Base-by-base conservation (phyloP, 1,284 basidiomycete genomes). In the Schizopora paradoxa region DNA sequence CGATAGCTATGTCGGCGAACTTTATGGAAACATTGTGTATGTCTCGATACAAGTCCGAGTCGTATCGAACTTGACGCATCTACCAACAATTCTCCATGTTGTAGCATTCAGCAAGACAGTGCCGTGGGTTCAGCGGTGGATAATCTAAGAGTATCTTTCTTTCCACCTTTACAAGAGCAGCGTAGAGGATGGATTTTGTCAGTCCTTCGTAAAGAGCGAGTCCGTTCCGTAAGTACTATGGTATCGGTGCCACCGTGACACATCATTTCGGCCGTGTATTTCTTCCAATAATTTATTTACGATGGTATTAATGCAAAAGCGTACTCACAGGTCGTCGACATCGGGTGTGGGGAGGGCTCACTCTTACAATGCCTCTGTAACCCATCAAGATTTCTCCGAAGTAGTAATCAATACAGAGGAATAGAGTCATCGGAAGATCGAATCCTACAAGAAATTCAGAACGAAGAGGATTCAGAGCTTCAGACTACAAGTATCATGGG, bases 341-440 rank as follows among this genome's bases (percentile, higher is more conserved):
- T 89, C 19, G 88, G 88, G 4, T 91, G 88, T 54, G 88, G 87
- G 29, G 78, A 86, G 64, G 88, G 88, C 19, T 69, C 79, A 36
- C 70, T 91, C 6, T 72, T 91, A n/a, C 60, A 67, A 1, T 74
- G 78, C 10, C 74, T 91, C 13, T 77, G 76, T 52, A 77, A 86
- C 57, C 79, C 87, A 0, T 77, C 88, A 2, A 77, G 81, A 2
- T 84, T 82, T 75, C 72, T 83, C 11, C 47, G 49, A 35, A 34
- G 35, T 58, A 3, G 61, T 67, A 36, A 68, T 66, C 54, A 4
- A 50, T 64, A 29, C 58, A 70, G 33, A 53, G 63, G 42, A 58
- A 46, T 51, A 42, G 18, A 32, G 39, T 44, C 53, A 1, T 45
- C n/a, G n/a, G n/a, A n/a, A n/a, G n/a, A n/a, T 37, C 13, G 43